Conservation (phyloP, 169 alveolate species). For the Eimeria maxima region DNA sequence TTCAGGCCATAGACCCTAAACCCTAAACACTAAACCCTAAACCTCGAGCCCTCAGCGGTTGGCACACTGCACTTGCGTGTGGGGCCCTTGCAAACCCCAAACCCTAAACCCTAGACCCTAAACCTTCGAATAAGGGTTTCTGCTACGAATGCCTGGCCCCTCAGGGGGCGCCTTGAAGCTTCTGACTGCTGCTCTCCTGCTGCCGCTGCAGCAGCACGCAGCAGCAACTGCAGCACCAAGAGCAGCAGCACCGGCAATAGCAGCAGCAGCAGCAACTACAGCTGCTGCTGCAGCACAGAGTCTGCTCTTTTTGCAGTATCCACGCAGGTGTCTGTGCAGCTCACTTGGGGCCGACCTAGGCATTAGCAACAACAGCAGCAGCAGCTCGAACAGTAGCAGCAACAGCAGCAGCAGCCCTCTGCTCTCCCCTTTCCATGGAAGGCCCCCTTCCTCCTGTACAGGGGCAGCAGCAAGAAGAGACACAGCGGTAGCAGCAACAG, state of each 20-base stretch:
- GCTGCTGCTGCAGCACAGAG: not conserved
- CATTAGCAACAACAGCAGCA: not conserved
- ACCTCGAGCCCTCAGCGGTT: not conserved
- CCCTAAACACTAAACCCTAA: not conserved
- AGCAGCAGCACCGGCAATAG: constrained; percentile 16
- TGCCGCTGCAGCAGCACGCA: not conserved
- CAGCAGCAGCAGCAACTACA: not conserved
- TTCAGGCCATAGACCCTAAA: not conserved
- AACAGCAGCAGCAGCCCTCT: not conserved
- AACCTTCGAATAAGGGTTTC: not conserved
- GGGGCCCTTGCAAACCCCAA: not conserved
- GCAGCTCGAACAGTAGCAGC: too few species aligned
- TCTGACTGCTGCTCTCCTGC: not conserved
- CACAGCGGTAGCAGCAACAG: constrained; percentile 14
- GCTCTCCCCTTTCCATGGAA: not conserved
- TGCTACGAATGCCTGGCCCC: not conserved
- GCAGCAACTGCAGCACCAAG: too few species aligned
- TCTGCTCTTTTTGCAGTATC: constrained; percentile 1
- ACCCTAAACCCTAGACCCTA: constrained; percentile 1
- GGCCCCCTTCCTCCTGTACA: not conserved
- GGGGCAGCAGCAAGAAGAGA: constrained; percentile 1
- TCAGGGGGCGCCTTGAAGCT: not conserved
- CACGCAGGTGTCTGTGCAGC: not conserved
- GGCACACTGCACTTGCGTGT: too few species aligned
- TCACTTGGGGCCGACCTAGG: not conserved